A percentile compares a stretch with the other conserved stretches of the same genome.
phyloP scores from a whole-genome alignment of 2,329 filamentous ascomycete species.

The Aureobasidium sp. region DNA sequence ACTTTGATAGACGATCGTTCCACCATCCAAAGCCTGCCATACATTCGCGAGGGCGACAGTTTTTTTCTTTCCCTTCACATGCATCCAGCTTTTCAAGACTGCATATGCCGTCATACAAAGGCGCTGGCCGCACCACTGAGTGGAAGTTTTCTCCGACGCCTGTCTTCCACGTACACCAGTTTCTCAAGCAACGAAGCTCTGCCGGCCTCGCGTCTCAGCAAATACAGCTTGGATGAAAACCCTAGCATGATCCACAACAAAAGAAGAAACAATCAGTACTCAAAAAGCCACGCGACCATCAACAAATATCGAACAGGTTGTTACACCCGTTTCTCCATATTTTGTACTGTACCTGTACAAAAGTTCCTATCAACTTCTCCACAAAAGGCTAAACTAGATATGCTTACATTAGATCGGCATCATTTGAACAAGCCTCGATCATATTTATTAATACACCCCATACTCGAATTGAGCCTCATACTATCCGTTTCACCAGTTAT shows the following conservation, averaged over 20 bases:
- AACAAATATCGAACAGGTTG: neutral
- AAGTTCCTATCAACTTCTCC: neutral
- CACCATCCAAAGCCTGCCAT: constrained; percentile 1
- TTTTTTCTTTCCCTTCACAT: constrained; percentile 6
- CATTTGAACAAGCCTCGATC: constrained; percentile 10
- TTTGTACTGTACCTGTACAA: constrained; percentile 10
- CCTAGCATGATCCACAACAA: neutral
- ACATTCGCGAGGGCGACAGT: neutral
- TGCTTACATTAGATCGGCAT: constrained; percentile 14
- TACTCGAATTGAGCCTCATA: constrained; percentile 4
- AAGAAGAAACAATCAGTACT: neutral
- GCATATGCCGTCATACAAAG: constrained; percentile 13
- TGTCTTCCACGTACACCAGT: neutral
- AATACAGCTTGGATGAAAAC: neutral
- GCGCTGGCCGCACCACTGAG: neutral
- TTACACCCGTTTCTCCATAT: neutral
- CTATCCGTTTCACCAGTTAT: constrained; percentile 8
- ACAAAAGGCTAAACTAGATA: constrained; percentile 13
- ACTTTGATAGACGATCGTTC: constrained; percentile 7
- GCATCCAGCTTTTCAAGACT: neutral
- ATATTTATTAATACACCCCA: constrained; percentile 11
- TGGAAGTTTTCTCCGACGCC: constrained; percentile 5
- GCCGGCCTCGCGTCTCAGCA: neutral
- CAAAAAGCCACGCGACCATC: neutral
- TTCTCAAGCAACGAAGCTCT: constrained; percentile 6